Base-by-base conservation (phyloP, 2,329 filamentous ascomycete species). In the Fusarium succisae region DNA sequence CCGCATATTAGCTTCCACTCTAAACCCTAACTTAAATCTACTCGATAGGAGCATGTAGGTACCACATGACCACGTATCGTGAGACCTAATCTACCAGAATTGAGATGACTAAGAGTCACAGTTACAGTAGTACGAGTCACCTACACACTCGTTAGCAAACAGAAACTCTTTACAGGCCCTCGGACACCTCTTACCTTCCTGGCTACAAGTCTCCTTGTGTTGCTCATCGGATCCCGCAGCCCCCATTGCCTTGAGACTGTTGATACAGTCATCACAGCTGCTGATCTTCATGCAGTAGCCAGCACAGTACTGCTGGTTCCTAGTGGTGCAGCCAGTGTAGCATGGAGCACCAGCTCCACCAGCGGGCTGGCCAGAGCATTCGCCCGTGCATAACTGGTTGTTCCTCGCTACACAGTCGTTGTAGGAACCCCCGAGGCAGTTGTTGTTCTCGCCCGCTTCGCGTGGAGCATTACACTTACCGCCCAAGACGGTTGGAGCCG, bases 121-220 rank as follows among this genome's bases (percentile, higher is more conserved):
- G 20, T 48, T 63, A 1, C 61, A 61, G 11, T 41, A 61, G 35
- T 48, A 62, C 8, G 43, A 41, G 43, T 63, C 43, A 5, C 56
- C 55, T 63, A 1, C 22, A 6, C 0, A 0, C 3, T 5, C 9
- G 3, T 61, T 17, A 48, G 35, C 8, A 20, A 35, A 10, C 17
- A 3, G 1, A 4, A 7, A 13, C 8, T 15, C 8, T 5, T 10
- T 1, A 6, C 2, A 11, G 3, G 3, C 1, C 4, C 5, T 4
- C 5, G 10, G 4, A 28, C 18, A 11, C 0, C 9, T 8, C 32
- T 20, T 26, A 32, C 60, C 41, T 39, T 63, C 41, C 43, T 63
- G 32, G 3, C 54, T 47, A 2, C 54, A 63, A 8, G 60, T 30
- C 18, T 60, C 41, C 6, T 38, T 45, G 2, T 28, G 26, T 1